Evolutionary conservation across 257 asterid species (phyloP).

Genomic region (Primulina eburnea): DNA sequence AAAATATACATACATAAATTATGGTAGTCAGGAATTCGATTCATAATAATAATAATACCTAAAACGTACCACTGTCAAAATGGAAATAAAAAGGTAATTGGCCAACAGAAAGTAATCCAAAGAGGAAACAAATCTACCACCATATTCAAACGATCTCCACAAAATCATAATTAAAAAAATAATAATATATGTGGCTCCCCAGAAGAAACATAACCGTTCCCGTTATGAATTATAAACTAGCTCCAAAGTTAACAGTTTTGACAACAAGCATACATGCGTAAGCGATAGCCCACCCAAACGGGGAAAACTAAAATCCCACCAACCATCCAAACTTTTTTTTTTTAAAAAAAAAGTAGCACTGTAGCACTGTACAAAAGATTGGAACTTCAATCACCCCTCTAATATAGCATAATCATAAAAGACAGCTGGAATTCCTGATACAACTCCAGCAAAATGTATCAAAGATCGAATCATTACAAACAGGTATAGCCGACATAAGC

Average conservation of each 20-base stretch:
- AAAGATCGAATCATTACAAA: neutral
- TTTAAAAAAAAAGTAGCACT: neutral
- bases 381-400: neutral
- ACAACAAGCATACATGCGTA: neutral
- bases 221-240: neutral
- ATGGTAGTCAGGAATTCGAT: neutral
- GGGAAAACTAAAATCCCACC: neutral
- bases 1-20: neutral
- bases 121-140: constrained; percentile 16
- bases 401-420: neutral
- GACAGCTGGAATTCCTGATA: neutral
- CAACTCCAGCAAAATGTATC: neutral
- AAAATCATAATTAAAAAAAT: constrained; percentile 2
- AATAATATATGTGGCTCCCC: neutral
- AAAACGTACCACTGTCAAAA: neutral
- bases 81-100: neutral
- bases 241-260: constrained; percentile 14
- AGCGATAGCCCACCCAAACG: neutral
- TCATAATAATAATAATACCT: constrained; percentile 6
- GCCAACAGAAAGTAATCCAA: neutral
- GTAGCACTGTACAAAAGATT: neutral
- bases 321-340: neutral
- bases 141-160: neutral
- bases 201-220: neutral
- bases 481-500: neutral